Percentiles rank a stretch among this genome's conserved stretches.
Conservation (phyloP, 768 basidiomycete species). For the Phlebiopsis flavidoalba region DNA sequence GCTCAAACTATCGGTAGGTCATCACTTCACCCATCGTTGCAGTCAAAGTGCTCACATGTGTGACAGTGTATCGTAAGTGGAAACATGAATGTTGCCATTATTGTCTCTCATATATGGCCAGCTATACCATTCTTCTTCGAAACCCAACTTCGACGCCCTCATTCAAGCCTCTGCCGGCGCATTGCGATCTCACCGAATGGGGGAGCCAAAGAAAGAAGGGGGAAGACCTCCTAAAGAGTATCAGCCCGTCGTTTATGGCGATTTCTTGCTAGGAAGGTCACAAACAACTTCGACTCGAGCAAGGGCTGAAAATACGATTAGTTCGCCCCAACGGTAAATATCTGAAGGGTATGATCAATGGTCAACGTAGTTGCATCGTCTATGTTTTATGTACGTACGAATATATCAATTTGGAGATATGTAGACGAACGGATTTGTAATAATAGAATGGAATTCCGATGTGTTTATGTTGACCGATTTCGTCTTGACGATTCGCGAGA, state of each 20-base stretch:
- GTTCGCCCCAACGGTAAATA: too few relatives aligned
- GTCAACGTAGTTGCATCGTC: too few relatives aligned
- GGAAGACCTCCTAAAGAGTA: conserved; percentile 28
- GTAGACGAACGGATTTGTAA: background rate
- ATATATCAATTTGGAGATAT: background rate
- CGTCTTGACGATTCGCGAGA: too few relatives aligned
- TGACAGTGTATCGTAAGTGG: conserved; percentile 69
- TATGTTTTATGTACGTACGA: background rate
- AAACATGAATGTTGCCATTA: background rate
- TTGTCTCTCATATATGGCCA: conserved; percentile 21
- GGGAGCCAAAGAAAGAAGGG: conserved; percentile 12
- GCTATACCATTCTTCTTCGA: conserved; percentile 94
- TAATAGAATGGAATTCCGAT: background rate
- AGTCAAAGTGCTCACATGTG: background rate
- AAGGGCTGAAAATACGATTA: conserved; percentile 29
- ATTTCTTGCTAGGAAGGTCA: conserved; percentile 69
- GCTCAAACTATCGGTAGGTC: conserved; percentile 56
- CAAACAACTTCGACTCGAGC: conserved; percentile 57
- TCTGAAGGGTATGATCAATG: too few relatives aligned
- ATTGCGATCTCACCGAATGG: conserved; percentile 34
- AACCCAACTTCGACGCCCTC: conserved; percentile 73
- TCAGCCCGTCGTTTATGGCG: conserved; percentile 63
- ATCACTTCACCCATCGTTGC: background rate
- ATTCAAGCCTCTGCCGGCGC: conserved; percentile 67
- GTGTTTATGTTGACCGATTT: too few relatives aligned